Conservation (phyloP, 2,329 filamentous ascomycete genomes). For the Aspergillus hiratsukae region DNA sequence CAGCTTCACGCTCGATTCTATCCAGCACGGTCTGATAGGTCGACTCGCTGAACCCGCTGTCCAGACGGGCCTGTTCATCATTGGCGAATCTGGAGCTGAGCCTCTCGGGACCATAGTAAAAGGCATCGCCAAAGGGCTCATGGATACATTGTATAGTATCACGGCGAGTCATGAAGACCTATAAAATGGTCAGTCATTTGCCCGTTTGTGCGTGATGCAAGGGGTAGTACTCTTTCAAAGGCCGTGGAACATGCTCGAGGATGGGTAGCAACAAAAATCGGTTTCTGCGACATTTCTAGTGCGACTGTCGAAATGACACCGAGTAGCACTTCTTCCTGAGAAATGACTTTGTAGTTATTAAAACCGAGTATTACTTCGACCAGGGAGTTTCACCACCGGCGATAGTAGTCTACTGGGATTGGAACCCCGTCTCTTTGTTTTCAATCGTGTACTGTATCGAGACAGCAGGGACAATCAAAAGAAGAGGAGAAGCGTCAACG, state of each 20-base stretch:
- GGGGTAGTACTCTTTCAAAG: slow-evolving; percentile 74
- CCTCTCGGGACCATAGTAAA: slow-evolving; percentile 91
- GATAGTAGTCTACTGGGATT: slow-evolving; percentile 9
- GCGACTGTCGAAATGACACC: too few relatives aligned
- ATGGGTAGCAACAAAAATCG: slow-evolving; percentile 90
- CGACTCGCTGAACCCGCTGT: slow-evolving; percentile 42
- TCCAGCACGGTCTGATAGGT: slow-evolving; percentile 65
- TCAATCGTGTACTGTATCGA: background rate
- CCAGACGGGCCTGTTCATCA: slow-evolving; percentile 51
- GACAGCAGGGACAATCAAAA: background rate
- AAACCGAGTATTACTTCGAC: slow-evolving; percentile 4
- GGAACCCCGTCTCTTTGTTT: background rate
- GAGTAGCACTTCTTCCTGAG: background rate
- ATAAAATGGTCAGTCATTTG: background rate
- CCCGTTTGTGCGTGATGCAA: background rate
- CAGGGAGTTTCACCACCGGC: slow-evolving; percentile 20
- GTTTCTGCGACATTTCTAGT: slow-evolving; percentile 64
- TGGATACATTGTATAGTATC: slow-evolving; percentile 80
- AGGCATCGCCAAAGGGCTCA: slow-evolving; percentile 95
- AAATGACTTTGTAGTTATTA: background rate
- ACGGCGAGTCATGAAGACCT: slow-evolving; percentile 95
- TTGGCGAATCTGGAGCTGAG: slow-evolving; percentile 73
- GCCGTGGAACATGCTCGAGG: slow-evolving; percentile 93
- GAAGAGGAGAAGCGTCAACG: background rate
- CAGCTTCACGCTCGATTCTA: slow-evolving; percentile 64